These are phyloP conservation scores for Phoenix roebelenii DNA, from an alignment of 176 grass and related monocot species.

Conservation along the genomic window DNA sequence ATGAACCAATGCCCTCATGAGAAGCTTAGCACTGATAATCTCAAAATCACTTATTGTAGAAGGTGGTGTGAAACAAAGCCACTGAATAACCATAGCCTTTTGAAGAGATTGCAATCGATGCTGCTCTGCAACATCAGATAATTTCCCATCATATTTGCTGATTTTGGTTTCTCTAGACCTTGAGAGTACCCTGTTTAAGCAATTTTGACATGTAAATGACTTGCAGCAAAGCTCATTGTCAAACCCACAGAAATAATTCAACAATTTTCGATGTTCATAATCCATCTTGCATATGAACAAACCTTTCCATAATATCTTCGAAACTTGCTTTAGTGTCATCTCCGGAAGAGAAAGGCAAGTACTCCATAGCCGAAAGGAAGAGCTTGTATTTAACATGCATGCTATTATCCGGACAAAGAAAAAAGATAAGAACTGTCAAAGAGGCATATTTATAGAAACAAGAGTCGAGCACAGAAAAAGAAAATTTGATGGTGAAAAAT, in stretches of 20 bases:
- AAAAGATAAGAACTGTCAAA: conserved; percentile 14
- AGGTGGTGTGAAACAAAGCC: conserved; percentile 94
- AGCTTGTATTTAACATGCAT: conserved; percentile 83
- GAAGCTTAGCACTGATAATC: conserved; percentile 71
- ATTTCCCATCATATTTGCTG: conserved; percentile 37
- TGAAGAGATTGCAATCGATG: conserved; percentile 85
- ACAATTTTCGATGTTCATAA: no score
- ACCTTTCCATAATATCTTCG: conserved; percentile 97
- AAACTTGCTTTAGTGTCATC: conserved; percentile 66
- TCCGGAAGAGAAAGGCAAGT: conserved; percentile 69
- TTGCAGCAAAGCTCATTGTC: no score
- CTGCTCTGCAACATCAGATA: conserved; percentile 57
- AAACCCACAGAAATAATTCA: no score
- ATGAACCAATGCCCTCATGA: conserved; percentile 77
- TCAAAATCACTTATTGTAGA: conserved; percentile 56
- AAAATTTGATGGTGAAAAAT: not conserved
- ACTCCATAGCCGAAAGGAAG: conserved; percentile 82
- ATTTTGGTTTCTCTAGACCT: conserved; percentile 72
- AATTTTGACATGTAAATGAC: no score
- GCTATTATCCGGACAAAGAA: conserved; percentile 27
- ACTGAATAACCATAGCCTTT: conserved; percentile 92
- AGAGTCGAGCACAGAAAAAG: not conserved
- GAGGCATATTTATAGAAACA: not conserved
- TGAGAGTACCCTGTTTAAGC: conserved; percentile 58
- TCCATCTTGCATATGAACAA: conserved; percentile 12